Evolutionary conservation across 2,329 filamentous ascomycete genomes (phyloP).

Genomic region (Fusarium bulbicola): DNA sequence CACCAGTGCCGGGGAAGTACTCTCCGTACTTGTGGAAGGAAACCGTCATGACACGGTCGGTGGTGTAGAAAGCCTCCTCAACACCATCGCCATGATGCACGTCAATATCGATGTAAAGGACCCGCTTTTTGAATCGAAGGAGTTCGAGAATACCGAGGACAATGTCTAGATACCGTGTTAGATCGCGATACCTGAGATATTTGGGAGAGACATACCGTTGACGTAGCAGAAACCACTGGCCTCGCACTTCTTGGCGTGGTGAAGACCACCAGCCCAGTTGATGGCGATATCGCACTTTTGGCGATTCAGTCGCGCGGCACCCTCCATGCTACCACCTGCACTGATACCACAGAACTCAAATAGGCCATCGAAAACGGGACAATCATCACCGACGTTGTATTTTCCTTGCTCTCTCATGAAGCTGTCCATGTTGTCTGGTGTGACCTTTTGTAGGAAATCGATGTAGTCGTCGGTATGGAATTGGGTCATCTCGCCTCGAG

Average conservation of each 20-base stretch:
- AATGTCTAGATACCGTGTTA: constrained; percentile 71
- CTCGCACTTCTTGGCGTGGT: constrained; percentile 97
- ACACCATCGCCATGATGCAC: constrained; percentile 95
- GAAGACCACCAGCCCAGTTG: constrained; percentile 97
- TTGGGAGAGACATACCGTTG: constrained; percentile 72
- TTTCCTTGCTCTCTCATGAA: constrained; percentile 90
- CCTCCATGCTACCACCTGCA: constrained; percentile 92
- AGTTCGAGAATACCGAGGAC: constrained; percentile 95
- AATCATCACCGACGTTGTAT: constrained; percentile 97
- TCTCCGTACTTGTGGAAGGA: constrained; percentile 98
- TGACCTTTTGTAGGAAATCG: constrained; percentile 93
- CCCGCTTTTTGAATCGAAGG: constrained; percentile 87
- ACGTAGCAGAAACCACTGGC: constrained; percentile 98
- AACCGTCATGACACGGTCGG: constrained; percentile 90
- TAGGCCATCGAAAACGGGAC: constrained; percentile 96
- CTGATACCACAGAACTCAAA: constrained; percentile 97
- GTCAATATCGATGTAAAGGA: constrained; percentile 98
- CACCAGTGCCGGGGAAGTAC: constrained; percentile 93
- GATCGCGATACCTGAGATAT: not conserved
- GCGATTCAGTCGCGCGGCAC: constrained; percentile 87
- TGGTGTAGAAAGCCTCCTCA: constrained; percentile 92
- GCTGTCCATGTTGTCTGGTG: constrained; percentile 97
- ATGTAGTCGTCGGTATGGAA: constrained; percentile 98
- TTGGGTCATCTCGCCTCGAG: constrained; percentile 87
- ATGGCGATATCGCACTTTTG: constrained; percentile 96